Evolutionary conservation across 2,329 filamentous ascomycete genomes (phyloP).

Genomic region (Byssochlamys sp.): DNA sequence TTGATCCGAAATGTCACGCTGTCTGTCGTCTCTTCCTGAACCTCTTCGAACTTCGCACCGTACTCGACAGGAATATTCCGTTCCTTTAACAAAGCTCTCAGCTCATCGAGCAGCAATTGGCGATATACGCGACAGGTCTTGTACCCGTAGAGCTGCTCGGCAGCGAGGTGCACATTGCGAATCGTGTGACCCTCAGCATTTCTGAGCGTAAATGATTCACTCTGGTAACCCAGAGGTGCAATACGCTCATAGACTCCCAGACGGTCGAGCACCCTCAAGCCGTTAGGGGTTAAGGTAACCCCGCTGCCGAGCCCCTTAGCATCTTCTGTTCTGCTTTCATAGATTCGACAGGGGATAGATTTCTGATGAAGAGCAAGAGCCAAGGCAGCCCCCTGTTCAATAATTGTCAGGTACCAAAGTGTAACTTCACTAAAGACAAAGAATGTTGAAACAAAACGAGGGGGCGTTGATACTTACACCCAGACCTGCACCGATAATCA

Average conservation of each 20-base stretch:
- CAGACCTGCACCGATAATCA: not conserved
- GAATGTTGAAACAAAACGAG: not conserved
- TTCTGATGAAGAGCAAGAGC: not conserved
- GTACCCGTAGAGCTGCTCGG: not conserved
- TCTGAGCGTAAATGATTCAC: not conserved
- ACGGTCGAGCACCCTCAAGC: not conserved
- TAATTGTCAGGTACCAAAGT: not conserved
- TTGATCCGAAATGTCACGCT: constrained; percentile 12
- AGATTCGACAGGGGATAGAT: not conserved
- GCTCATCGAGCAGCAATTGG: not conserved
- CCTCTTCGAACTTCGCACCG: not conserved
- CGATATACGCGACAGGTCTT: not conserved
- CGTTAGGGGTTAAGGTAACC: not conserved
- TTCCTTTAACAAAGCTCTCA: not conserved
- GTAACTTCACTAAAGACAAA: not conserved
- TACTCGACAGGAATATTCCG: not conserved
- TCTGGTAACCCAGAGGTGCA: not conserved
- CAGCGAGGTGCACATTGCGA: not conserved
- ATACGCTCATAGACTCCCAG: not conserved
- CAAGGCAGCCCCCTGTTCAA: not conserved
- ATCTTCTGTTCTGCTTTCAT: not conserved
- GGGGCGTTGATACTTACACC: not conserved
- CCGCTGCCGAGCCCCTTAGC: not conserved
- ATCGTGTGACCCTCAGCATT: not conserved
- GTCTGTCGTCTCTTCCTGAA: not conserved